These are phyloP conservation scores for Garcia nutans DNA, from an alignment of 345 rosid species.

Conservation along the genomic window DNA sequence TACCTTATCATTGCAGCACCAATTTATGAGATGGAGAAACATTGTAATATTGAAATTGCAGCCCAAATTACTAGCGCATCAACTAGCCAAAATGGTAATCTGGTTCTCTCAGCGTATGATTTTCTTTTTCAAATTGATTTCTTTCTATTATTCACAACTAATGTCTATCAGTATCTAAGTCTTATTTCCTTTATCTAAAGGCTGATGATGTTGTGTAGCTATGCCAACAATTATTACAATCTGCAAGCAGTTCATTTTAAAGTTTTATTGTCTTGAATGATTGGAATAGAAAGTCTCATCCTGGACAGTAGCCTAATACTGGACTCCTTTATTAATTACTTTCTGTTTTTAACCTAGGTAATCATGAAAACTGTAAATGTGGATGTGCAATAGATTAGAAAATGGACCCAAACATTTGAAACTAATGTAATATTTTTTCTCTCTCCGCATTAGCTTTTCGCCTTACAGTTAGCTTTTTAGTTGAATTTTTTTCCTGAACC, in stretches of 20 bases:
- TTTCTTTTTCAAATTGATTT: neutral
- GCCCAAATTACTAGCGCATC: constrained; percentile 69
- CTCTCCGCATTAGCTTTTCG: neutral
- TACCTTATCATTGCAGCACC: constrained; percentile 58
- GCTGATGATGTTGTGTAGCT: neutral
- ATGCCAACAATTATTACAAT: neutral
- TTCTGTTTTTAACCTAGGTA: neutral
- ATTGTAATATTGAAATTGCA: constrained; percentile 91
- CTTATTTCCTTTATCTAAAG: constrained; percentile 1
- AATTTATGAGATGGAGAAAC: constrained; percentile 91
- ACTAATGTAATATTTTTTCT: neutral
- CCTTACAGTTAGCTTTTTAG: neutral
- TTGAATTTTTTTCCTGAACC: neutral
- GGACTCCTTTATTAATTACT: neutral
- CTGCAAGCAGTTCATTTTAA: neutral
- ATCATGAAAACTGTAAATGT: neutral
- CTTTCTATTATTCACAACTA: neutral
- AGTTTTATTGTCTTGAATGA: neutral
- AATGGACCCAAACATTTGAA: neutral
- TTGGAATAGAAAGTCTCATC: neutral
- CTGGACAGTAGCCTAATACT: neutral
- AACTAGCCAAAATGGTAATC: constrained; percentile 52
- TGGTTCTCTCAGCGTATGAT: constrained; percentile 15
- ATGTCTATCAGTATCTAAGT: neutral
- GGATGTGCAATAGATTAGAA: neutral